Evolutionary conservation across 768 basidiomycete genomes (phyloP).

Genomic region (Leccinum uliginosum): DNA sequence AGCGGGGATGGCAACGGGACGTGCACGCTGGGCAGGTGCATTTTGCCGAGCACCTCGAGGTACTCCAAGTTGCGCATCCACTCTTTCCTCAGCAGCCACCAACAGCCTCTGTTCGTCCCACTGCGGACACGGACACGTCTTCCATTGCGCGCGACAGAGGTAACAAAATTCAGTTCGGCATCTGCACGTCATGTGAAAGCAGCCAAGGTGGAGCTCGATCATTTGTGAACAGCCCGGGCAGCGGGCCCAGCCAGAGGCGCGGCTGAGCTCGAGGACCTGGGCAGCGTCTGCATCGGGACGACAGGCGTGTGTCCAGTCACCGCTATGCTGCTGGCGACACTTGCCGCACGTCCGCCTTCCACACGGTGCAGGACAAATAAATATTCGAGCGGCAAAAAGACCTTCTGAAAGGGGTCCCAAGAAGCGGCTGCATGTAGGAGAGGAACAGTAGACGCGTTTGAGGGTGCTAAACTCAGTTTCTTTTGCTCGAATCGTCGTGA

Average conservation of each 20-base stretch:
- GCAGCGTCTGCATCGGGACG: slow-evolving; percentile 20
- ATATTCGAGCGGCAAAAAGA: slow-evolving; percentile 20
- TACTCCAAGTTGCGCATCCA: slow-evolving; percentile 34
- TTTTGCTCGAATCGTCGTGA: slow-evolving; percentile 24
- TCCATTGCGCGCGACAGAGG: slow-evolving; percentile 55
- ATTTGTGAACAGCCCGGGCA: slow-evolving; percentile 38
- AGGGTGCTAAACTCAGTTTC: slow-evolving; percentile 28
- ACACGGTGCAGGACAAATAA: slow-evolving; percentile 21
- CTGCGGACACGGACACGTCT: slow-evolving; percentile 56
- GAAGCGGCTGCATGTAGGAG: slow-evolving; percentile 34
- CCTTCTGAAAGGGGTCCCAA: slow-evolving; percentile 30
- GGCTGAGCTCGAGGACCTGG: slow-evolving; percentile 26
- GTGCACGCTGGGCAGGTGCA: slow-evolving; percentile 14
- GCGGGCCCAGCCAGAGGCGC: slow-evolving; percentile 31
- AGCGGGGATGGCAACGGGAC: neutral
- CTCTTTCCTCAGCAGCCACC: slow-evolving; percentile 42
- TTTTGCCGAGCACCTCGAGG: slow-evolving; percentile 30
- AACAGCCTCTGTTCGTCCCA: slow-evolving; percentile 53
- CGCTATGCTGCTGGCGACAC: slow-evolving; percentile 24
- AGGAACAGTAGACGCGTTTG: slow-evolving; percentile 37
- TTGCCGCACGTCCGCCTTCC: slow-evolving; percentile 20
- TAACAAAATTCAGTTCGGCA: slow-evolving; percentile 40
- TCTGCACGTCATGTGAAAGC: slow-evolving; percentile 39
- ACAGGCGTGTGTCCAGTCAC: slow-evolving; percentile 24
- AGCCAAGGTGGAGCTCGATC: slow-evolving; percentile 36